Percentiles rank a stretch among this genome's conserved stretches.
phyloP scores from a whole-genome alignment of 208 protist genomes.

The Trichomonas gallinae region DNA sequence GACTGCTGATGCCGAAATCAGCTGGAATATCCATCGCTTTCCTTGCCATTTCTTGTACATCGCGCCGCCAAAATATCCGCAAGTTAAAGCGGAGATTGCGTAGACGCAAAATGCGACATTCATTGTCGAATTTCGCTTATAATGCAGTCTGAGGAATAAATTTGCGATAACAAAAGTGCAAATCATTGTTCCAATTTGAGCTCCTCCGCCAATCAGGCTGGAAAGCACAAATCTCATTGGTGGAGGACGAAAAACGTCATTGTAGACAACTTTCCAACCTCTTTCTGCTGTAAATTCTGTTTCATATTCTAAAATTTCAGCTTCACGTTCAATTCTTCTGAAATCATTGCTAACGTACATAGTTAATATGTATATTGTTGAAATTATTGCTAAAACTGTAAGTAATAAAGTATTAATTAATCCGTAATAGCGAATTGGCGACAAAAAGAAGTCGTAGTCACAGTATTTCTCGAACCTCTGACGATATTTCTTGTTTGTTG shows the following conservation, averaged over 20 bases:
- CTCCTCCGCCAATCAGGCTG: neutral
- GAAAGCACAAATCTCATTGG: neutral
- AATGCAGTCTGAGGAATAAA: neutral
- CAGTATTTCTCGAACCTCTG: neutral
- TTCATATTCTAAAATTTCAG: neutral
- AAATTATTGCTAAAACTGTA: neutral
- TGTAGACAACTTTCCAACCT: constrained; percentile 44
- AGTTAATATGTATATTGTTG: neutral
- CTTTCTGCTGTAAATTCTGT: constrained; percentile 26
- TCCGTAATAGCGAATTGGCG: neutral
- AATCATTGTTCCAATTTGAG: neutral
- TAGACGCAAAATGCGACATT: neutral
- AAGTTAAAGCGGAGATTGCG: neutral
- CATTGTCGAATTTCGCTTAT: neutral
- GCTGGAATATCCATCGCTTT: neutral
- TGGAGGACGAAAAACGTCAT: constrained; percentile 41
- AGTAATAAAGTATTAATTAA: neutral
- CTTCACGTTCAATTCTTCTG: neutral
- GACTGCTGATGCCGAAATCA: neutral
- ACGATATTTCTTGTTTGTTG: neutral
- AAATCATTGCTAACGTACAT: neutral
- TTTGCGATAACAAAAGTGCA: neutral
- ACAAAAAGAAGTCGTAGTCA: neutral
- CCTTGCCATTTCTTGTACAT: neutral
- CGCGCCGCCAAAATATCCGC: neutral